These are phyloP conservation scores for Leccinum rimulosum DNA, from an alignment of 768 basidiomycete genomes.

Conservation along the genomic window DNA sequence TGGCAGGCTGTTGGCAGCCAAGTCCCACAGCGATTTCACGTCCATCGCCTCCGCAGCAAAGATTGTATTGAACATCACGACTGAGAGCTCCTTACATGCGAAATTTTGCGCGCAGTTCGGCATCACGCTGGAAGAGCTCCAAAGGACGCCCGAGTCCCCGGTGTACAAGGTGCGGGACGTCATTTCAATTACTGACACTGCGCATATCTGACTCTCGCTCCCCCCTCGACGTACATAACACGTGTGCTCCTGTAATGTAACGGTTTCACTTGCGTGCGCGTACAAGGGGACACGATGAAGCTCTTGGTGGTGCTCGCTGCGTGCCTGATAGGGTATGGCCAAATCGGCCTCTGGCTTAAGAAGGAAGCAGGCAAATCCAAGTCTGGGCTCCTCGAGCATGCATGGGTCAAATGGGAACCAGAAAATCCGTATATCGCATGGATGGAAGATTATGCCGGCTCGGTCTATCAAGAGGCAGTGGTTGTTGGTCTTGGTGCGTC, in stretches of 20 bases:
- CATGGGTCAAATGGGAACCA: slow-evolving; percentile 50
- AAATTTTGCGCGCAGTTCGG: too few species aligned
- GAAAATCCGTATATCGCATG: slow-evolving; percentile 74
- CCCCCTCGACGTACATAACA: too few species aligned
- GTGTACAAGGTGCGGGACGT: too few species aligned
- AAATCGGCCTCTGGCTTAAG: slow-evolving; percentile 84
- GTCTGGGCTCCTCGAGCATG: too few species aligned
- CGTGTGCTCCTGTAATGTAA: too few species aligned
- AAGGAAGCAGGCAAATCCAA: slow-evolving; percentile 44
- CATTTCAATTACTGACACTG: too few species aligned
- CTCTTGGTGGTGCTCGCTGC: slow-evolving; percentile 78
- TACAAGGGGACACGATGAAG: slow-evolving; percentile 62
- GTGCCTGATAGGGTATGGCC: slow-evolving; percentile 89
- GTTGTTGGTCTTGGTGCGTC: slow-evolving; percentile 66
- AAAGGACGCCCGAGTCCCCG: too few species aligned
- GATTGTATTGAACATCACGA: slow-evolving; percentile 60
- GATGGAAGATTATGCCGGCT: slow-evolving; percentile 79
- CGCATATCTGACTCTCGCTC: too few species aligned
- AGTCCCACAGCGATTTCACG: slow-evolving; percentile 57
- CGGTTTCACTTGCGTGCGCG: neutral
- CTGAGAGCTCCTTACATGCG: slow-evolving; percentile 46
- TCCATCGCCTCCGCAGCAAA: slow-evolving; percentile 61
- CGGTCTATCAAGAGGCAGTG: slow-evolving; percentile 71
- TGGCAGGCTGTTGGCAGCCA: slow-evolving; percentile 69
- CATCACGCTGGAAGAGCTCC: too few species aligned